Conservation (phyloP, 2,329 filamentous ascomycete genomes). For the Colletotrichum sp. region DNA sequence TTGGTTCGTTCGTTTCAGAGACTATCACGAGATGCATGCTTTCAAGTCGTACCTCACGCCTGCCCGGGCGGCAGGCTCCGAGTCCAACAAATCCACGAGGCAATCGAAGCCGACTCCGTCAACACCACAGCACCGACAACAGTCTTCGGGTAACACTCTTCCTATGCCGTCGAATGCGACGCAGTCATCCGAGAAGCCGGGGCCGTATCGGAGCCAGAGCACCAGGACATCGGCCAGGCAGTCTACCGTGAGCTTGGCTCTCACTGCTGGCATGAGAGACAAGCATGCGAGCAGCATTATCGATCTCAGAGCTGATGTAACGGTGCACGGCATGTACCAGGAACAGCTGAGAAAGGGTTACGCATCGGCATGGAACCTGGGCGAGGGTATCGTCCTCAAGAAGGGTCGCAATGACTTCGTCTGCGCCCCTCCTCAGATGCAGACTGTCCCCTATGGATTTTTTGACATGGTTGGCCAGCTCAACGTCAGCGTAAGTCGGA, state of each 20-base stretch:
- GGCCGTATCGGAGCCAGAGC: constrained; percentile 4
- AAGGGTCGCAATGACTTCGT: constrained; percentile 53
- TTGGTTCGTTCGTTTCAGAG: constrained; percentile 11
- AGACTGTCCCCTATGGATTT: constrained; percentile 49
- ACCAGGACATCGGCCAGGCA: constrained; percentile 13
- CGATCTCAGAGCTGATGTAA: constrained; percentile 20
- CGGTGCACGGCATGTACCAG: constrained; percentile 20
- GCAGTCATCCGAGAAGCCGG: constrained; percentile 6
- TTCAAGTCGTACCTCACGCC: constrained; percentile 21
- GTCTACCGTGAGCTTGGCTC: constrained; percentile 19
- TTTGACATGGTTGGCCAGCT: constrained; percentile 44
- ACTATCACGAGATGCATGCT: constrained; percentile 12
- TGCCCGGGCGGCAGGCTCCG: background rate
- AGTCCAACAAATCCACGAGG: background rate
- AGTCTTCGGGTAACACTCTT: background rate
- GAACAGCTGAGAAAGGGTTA: constrained; percentile 22
- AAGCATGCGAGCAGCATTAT: constrained; percentile 19
- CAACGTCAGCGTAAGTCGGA: constrained; percentile 55
- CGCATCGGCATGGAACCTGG: constrained; percentile 28
- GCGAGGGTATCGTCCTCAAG: constrained; percentile 62
- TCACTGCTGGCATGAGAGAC: constrained; percentile 18
- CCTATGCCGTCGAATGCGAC: background rate
- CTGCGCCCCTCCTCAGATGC: constrained; percentile 33
- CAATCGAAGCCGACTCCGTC: background rate
- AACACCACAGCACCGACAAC: background rate